Base-by-base conservation (phyloP, 73 alveolate species). In the Blepharisma stoltei region DNA sequence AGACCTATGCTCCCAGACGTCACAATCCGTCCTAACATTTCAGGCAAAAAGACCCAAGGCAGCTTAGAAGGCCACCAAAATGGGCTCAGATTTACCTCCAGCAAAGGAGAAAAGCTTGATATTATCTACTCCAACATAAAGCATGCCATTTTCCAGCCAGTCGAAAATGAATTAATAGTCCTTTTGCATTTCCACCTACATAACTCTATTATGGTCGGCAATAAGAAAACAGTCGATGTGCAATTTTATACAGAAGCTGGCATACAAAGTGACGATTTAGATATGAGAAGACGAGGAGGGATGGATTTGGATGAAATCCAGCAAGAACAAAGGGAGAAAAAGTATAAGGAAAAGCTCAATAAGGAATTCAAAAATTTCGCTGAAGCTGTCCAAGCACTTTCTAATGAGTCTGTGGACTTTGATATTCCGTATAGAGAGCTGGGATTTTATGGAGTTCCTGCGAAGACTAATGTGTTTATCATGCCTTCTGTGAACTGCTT, bases 221-320 rank as follows among this genome's bases (percentile, higher is more conserved):
- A 76, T 69, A 95, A 95, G 77, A 95, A 95, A 78, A 83, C 86
- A 9, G 43, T 45, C 65, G 95, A 95, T 80, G 91, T 95, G 54
- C 92, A 95, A 81, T 92, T 95, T 83, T 95, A 81, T 83, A 81
- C 88, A 54, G 99, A 95, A 77, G 90, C 96, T 53, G 98, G 97
- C 20, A 71, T 87, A 6, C 93, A 89, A 65, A 95, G 94, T 5
- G 99, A 95, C 83, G 99, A 95, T 70, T 50, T 95, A 52, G 97
- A 95, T 70, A 32, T 45, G 80, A 54, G 87, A 54, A 87, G 91
- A 78, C 85, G 93, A 45, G 71, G 89, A 43, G 81, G 83, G 66
- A 85, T 81, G 77, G 98, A 94, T 75, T 80, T 83, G 81, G 99
- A 94, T 47, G 98, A 94, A 79, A 82, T 90, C 66, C 97, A 92